Percentiles rank a stretch among this genome's conserved stretches.
Evolutionary conservation across 805 yeast genomes (phyloP).

Genomic region (Candida arabinofermentans): DNA sequence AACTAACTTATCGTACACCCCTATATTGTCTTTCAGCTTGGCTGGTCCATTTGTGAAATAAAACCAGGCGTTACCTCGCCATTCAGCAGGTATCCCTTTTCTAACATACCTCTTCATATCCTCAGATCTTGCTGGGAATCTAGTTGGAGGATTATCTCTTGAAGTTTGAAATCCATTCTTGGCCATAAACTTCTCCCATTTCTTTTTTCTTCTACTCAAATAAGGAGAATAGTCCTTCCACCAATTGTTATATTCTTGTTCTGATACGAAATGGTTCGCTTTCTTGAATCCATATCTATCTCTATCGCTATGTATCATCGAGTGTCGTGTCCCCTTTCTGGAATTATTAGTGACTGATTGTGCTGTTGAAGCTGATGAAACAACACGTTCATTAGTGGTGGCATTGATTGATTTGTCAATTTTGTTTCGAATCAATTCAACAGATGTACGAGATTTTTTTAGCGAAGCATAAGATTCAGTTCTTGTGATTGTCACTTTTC

Average conservation of each 20-base stretch:
- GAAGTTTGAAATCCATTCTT: conserved; percentile 57
- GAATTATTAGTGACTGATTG: not conserved
- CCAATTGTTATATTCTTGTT: conserved; percentile 68
- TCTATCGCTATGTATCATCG: conserved; percentile 31
- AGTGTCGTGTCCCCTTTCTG: conserved; percentile 7
- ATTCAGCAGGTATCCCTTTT: conserved; percentile 93
- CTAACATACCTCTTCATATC: conserved; percentile 78
- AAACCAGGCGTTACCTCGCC: conserved; percentile 98
- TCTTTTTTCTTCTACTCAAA: conserved; percentile 58
- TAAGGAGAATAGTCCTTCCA: conserved; percentile 64
- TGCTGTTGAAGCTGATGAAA: not conserved
- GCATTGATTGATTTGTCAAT: conserved; percentile 19
- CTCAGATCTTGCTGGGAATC: conserved; percentile 77
- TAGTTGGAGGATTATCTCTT: conserved; percentile 45
- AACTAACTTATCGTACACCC: conserved; percentile 69
- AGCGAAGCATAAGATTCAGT: conserved; percentile 23
- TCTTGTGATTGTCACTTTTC: conserved; percentile 14
- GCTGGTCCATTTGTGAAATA: conserved; percentile 76
- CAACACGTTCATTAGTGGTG: not conserved
- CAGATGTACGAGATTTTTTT: conserved; percentile 20
- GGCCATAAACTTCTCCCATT: conserved; percentile 69
- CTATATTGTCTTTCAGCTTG: conserved; percentile 62
- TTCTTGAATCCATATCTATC: conserved; percentile 91
- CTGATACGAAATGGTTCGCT: conserved; percentile 47
- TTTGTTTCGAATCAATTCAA: conserved; percentile 19